Base-by-base conservation (phyloP, 495 filamentous ascomycete genomes). In the Talaromyces liani region DNA sequence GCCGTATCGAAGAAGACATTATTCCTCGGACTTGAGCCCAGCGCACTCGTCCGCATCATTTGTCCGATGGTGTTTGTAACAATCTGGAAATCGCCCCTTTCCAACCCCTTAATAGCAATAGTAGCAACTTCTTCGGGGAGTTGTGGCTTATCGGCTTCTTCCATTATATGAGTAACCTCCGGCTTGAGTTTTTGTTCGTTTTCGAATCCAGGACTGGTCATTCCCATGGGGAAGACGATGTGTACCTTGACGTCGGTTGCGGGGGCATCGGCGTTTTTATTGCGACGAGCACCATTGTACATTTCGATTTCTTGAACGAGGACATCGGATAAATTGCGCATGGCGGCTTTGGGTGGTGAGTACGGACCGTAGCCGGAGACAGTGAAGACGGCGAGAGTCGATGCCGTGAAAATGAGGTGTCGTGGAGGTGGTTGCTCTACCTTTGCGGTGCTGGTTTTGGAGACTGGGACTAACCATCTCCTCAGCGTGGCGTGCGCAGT, bases 391-490 rank as follows among this genome's bases (percentile, higher is more conserved):
- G 90, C 90, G 22, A 88, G 73, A 8, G 88, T 82, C 14, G 90
- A 93, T 7, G 87, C 87, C 0, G 93, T 97, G 70, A 98, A 92
- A 67, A 98, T 84, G 64, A 98, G 78, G 71, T 98, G 94, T 60
- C 89, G 81, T 6, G 87, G 81, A 59, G 77, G 66, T 29, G 70
- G 65, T 62, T 57, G 18, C 62, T 70, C 6, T 73, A 69, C n/a
- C 45, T 16, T 18, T 14, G 31, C 53, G 31, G 5, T 70, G 69
- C 54, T 70, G 22, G 20, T 64, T 56, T 75, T 76, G 5, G 65
- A 41, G 57, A 78, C 66, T 16, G 79, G 77, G 12, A 71, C 69
- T 24, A 84, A 74, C 82, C 82, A 85, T 61, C 73, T 73, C 51
- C 71, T 74, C 39, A 84, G 68, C 25, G 74, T 75, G 22, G 84